These are phyloP conservation scores for Neopestalotiopsis sp. DNA, from an alignment of 2,329 filamentous ascomycete genomes.

Conservation along the genomic window DNA sequence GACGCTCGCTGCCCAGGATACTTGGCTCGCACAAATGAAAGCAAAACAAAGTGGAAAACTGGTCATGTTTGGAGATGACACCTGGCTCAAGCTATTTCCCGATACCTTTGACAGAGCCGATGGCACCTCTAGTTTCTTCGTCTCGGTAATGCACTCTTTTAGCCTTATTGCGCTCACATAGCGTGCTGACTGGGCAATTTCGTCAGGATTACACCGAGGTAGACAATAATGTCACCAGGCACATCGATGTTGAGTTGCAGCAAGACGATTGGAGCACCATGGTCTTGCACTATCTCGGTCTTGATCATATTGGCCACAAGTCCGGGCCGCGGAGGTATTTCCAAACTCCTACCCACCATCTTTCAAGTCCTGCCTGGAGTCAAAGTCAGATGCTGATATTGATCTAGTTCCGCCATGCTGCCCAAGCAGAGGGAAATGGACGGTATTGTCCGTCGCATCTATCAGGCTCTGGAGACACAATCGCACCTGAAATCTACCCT, in stretches of 20 bases:
- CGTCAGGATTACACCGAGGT: conserved; percentile 93
- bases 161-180: conserved; percentile 27
- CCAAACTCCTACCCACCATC: not conserved
- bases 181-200: conserved; percentile 23
- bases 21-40: conserved; percentile 93
- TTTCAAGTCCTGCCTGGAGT: not conserved
- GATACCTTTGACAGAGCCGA: conserved; percentile 84
- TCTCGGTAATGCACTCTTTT: conserved; percentile 70
- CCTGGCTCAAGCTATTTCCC: conserved; percentile 96
- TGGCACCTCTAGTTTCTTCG: conserved; percentile 97
- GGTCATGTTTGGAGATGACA: conserved; percentile 97
- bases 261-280: conserved; percentile 88
- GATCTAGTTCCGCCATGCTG: conserved; percentile 80
- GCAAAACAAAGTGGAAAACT: conserved; percentile 74
- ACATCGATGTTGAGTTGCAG: conserved; percentile 77
- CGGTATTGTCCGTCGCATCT: conserved; percentile 76
- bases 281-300: conserved; percentile 92
- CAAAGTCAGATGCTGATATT: conserved; percentile 5
- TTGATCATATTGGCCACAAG: conserved; percentile 98
- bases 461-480: conserved; percentile 72
- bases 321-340: conserved; percentile 79
- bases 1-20: conserved; percentile 86
- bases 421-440: conserved; percentile 97
- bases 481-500: conserved; percentile 78
- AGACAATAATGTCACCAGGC: conserved; percentile 94